phyloP scores from a whole-genome alignment of 2,329 filamentous ascomycete species.

The Lasiodiplodia hormozganensis region DNA sequence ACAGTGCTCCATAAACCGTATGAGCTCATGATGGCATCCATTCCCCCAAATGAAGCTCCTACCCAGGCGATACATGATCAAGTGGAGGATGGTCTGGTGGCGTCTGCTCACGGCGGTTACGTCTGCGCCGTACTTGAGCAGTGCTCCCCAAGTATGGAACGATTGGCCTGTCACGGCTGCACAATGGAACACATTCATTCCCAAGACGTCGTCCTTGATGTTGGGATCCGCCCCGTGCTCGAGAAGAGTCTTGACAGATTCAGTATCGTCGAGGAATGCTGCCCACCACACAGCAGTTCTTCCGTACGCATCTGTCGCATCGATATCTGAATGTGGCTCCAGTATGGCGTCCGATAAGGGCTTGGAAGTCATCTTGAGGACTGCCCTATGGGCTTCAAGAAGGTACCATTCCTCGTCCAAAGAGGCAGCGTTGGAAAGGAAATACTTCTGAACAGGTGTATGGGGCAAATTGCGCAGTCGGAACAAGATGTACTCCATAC shows the following conservation, averaged over 20 bases:
- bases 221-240: slow-evolving; percentile 10
- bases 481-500: background rate
- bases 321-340: background rate
- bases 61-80: background rate
- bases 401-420: slow-evolving; percentile 2
- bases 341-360: background rate
- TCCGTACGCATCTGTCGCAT: slow-evolving; percentile 6
- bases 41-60: background rate
- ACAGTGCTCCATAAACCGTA: background rate
- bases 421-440: background rate
- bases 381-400: background rate
- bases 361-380: background rate
- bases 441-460: background rate
- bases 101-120: background rate
- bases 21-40: background rate
- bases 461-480: background rate
- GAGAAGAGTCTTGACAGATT: background rate
- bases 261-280: background rate
- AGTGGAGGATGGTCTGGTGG: background rate
- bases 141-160: background rate
- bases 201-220: background rate
- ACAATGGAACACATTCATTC: background rate
- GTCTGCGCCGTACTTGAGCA: background rate
- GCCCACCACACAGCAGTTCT: slow-evolving; percentile 10
- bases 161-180: background rate